Conservation (phyloP, 2,329 filamentous ascomycete genomes). For the Pseudogymnoascus sp. region DNA sequence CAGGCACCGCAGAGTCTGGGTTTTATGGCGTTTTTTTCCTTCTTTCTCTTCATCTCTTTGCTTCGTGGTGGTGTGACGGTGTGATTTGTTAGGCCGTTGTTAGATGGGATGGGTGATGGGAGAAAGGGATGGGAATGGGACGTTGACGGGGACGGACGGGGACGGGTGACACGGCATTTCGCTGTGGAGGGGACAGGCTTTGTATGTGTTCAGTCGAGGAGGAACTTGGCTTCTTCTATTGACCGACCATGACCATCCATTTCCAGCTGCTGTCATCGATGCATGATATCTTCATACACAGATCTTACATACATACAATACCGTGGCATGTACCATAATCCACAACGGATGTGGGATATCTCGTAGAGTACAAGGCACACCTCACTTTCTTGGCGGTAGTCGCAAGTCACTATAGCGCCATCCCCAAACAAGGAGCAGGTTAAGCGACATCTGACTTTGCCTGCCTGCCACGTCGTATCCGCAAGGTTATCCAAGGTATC, state of each 20-base stretch:
- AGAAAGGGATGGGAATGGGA: no score
- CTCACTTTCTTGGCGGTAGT: neutral
- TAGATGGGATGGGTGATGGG: neutral
- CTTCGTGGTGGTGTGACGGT: neutral
- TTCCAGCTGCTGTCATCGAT: neutral
- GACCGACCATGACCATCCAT: neutral
- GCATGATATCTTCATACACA: neutral
- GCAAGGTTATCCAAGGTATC: neutral
- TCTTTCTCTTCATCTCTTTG: neutral
- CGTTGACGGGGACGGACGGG: no score
- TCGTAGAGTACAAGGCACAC: neutral
- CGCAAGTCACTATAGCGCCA: slow-evolving; percentile 1
- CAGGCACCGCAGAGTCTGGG: neutral
- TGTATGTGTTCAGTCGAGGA: neutral
- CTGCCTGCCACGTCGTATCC: neutral
- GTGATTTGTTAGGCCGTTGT: neutral
- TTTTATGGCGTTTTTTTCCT: neutral
- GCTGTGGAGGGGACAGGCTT: neutral
- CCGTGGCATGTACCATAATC: no score
- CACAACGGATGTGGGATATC: neutral
- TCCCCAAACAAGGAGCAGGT: neutral
- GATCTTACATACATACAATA: no score
- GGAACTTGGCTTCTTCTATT: neutral
- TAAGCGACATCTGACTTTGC: neutral
- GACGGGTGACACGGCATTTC: neutral